A percentile compares a stretch with the other conserved stretches of the same genome.
These are phyloP conservation scores for Glonium stellatum DNA, from an alignment of 495 filamentous ascomycete genomes.

Conservation along the genomic window DNA sequence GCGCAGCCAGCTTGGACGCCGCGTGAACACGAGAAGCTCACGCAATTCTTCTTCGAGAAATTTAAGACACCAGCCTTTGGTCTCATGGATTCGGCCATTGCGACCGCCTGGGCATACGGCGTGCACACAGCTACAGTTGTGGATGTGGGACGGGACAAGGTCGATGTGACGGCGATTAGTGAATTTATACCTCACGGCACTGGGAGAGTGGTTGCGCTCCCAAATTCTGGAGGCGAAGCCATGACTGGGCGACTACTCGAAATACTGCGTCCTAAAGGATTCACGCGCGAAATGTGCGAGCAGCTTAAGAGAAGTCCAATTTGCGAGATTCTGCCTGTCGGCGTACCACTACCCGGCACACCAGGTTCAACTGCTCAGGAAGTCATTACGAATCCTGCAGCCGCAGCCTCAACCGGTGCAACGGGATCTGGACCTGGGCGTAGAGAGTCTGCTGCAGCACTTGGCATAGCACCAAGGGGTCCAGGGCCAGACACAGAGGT, in stretches of 20 bases:
- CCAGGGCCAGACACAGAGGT: slow-evolving; percentile 48
- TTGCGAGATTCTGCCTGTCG: slow-evolving; percentile 77
- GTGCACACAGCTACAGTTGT: slow-evolving; percentile 69
- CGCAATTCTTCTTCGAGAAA: slow-evolving; percentile 92
- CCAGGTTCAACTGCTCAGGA: slow-evolving; percentile 38
- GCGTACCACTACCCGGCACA: slow-evolving; percentile 50
- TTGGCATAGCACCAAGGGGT: slow-evolving; percentile 42
- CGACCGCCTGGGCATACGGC: slow-evolving; percentile 77
- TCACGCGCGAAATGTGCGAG: slow-evolving; percentile 85
- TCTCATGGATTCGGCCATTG: slow-evolving; percentile 76
- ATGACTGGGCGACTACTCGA: slow-evolving; percentile 72
- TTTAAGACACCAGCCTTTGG: slow-evolving; percentile 88
- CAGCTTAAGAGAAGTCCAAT: slow-evolving; percentile 84
- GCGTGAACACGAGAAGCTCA: slow-evolving; percentile 71
- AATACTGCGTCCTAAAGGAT: slow-evolving; percentile 61
- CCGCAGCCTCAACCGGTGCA: slow-evolving; percentile 49
- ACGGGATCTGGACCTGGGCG: slow-evolving; percentile 34
- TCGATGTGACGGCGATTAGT: slow-evolving; percentile 79
- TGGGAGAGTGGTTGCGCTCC: slow-evolving; percentile 56
- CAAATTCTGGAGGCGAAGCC: slow-evolving; percentile 73
- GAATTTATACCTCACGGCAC: slow-evolving; percentile 63
- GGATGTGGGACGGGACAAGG: slow-evolving; percentile 85
- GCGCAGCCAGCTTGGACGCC: slow-evolving; percentile 78
- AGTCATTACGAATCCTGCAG: slow-evolving; percentile 53
- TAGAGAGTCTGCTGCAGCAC: slow-evolving; percentile 31